phyloP scores from a whole-genome alignment of 1,284 basidiomycete genomes.

The Schizophyllum commune region DNA sequence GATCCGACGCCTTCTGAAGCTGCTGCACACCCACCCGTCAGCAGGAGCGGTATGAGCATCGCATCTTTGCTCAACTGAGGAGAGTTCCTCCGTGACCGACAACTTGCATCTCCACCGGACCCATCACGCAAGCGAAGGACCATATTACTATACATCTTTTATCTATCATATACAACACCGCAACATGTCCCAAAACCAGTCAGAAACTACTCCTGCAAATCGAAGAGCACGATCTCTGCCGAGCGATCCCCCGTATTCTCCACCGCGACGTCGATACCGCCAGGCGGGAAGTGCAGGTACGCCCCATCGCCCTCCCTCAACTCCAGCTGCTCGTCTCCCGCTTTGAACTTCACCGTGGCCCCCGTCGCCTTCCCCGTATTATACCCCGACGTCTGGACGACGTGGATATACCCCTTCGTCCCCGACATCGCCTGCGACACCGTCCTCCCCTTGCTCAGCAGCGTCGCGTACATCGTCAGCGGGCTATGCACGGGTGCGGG shows the following conservation, averaged over 20 bases:
- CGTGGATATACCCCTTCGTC: constrained; percentile 59
- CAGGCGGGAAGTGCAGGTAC: constrained; percentile 39
- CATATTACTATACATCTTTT: no score
- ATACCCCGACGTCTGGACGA: constrained; percentile 73
- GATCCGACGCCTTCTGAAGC: no score
- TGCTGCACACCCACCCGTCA: neutral
- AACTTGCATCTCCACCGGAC: neutral
- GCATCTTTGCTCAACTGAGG: neutral
- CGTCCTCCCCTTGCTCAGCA: constrained; percentile 49
- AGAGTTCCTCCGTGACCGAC: neutral
- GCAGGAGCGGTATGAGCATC: neutral
- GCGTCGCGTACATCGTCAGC: constrained; percentile 56
- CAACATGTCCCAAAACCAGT: no score
- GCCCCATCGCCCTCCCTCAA: constrained; percentile 62
- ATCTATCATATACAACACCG: no score
- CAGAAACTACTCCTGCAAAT: constrained; percentile 36
- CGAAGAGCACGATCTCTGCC: constrained; percentile 60
- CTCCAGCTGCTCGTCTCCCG: constrained; percentile 27
- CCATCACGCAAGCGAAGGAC: no score
- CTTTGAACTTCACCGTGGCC: constrained; percentile 38
- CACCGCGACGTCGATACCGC: constrained; percentile 30
- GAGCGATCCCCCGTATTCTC: constrained; percentile 46
- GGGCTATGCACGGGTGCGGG: constrained; percentile 68
- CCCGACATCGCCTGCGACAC: constrained; percentile 44
- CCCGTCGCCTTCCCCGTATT: constrained; percentile 46